These are phyloP conservation scores for Scedosporium minutisporum DNA, from an alignment of 2,329 filamentous ascomycete species.

Conservation along the genomic window DNA sequence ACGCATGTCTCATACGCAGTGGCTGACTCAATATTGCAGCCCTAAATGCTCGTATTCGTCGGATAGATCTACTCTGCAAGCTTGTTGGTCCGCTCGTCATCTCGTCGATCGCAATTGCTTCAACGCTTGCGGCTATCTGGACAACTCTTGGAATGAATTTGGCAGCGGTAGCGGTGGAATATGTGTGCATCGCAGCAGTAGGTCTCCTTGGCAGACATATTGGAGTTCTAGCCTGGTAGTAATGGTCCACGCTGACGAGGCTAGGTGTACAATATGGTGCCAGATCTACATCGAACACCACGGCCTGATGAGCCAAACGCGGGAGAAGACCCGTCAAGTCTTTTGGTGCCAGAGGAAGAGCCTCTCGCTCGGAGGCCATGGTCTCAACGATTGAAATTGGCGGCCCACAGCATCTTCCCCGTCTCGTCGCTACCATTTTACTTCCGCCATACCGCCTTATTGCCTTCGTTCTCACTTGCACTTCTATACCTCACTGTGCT, in stretches of 20 bases:
- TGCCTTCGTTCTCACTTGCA: constrained; percentile 49
- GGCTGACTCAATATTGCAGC: constrained; percentile 15
- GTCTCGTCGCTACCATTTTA: constrained; percentile 28
- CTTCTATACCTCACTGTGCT: constrained; percentile 55
- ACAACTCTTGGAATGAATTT: constrained; percentile 39
- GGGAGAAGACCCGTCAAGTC: not conserved
- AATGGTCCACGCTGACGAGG: not conserved
- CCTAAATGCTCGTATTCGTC: constrained; percentile 51
- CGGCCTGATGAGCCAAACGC: not conserved
- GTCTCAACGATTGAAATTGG: not conserved
- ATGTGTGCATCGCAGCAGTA: constrained; percentile 35
- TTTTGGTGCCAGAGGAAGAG: not conserved
- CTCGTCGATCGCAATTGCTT: constrained; percentile 38
- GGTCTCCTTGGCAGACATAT: not conserved
- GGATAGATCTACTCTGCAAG: constrained; percentile 52
- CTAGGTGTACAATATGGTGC: constrained; percentile 16
- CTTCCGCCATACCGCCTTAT: constrained; percentile 42
- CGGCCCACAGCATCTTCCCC: not conserved
- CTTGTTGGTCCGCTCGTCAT: constrained; percentile 47
- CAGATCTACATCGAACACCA: constrained; percentile 9
- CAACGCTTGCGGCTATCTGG: constrained; percentile 37
- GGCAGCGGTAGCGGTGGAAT: constrained; percentile 39
- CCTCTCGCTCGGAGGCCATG: not conserved
- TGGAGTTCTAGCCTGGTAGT: not conserved
- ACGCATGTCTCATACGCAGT: not conserved